These are phyloP conservation scores for Vigna unguiculata DNA, from an alignment of 306 rosid genomes.

Conservation along the genomic window DNA sequence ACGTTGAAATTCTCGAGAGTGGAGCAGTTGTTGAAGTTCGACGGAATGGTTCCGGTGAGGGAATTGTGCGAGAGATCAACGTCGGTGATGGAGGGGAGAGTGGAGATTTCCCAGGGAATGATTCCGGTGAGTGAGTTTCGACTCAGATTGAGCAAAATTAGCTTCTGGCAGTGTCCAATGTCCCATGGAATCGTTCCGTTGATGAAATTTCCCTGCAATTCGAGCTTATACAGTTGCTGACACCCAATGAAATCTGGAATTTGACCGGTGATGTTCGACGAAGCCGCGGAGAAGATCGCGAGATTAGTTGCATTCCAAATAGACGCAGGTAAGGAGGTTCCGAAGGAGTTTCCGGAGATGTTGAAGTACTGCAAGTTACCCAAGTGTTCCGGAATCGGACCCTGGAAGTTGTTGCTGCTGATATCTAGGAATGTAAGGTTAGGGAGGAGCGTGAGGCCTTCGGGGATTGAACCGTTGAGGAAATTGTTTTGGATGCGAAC, in stretches of 20 bases:
- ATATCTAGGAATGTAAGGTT: conserved; percentile 72
- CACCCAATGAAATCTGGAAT: conserved; percentile 86
- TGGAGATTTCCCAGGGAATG: conserved; percentile 91
- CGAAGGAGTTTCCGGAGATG: conserved; percentile 73
- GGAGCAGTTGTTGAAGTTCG: conserved; percentile 74
- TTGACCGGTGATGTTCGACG: conserved; percentile 59
- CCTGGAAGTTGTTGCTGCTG: conserved; percentile 76
- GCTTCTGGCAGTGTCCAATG: conserved; percentile 80
- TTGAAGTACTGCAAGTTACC: conserved; percentile 70
- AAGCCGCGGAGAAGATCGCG: conserved; percentile 77
- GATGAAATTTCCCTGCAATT: conserved; percentile 66
- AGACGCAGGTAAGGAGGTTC: conserved; percentile 54
- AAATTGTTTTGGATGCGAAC: conserved; percentile 77
- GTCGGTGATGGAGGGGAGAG: conserved; percentile 77
- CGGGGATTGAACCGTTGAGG: conserved; percentile 72
- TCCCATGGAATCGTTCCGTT: conserved; percentile 83
- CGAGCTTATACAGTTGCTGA: conserved; percentile 63
- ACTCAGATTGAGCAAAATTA: conserved; percentile 66
- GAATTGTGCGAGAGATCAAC: conserved; percentile 81
- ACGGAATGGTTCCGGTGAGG: conserved; percentile 89
- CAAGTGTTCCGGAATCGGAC: conserved; percentile 67
- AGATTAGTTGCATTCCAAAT: conserved; percentile 72
- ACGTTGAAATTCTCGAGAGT: conserved; percentile 82
- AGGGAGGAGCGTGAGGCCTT: conserved; percentile 63
- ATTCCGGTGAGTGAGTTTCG: conserved; percentile 78